Evolutionary conservation across 805 yeast species (phyloP).

Genomic region (Teunomyces gatunensis): DNA sequence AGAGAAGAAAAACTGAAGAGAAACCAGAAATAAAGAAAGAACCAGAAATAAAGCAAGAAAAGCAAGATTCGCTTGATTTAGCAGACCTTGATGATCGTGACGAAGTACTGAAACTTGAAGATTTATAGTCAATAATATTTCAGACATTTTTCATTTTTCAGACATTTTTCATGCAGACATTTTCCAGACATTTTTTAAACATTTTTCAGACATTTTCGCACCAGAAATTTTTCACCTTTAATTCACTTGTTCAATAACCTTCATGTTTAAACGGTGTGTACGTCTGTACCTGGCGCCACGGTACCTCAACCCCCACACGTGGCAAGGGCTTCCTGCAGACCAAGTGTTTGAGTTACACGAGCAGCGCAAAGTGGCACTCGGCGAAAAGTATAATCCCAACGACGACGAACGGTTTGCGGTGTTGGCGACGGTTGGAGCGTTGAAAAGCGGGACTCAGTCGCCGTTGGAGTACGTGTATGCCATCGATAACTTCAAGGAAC

Average conservation of each 20-base stretch:
- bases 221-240: neutral
- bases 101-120: conserved; percentile 1
- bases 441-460: conserved; percentile 27
- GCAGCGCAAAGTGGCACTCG: conserved; percentile 54
- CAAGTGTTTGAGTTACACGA: conserved; percentile 59
- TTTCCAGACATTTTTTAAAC: neutral
- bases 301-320: conserved; percentile 61
- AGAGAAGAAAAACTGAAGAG: neutral
- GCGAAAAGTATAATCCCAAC: conserved; percentile 47
- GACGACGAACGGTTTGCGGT: conserved; percentile 71
- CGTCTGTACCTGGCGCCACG: conserved; percentile 4
- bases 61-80: neutral
- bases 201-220: neutral
- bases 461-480: conserved; percentile 39
- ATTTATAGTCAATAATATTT: neutral
- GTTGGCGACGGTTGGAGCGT: conserved; percentile 39
- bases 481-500: conserved; percentile 42
- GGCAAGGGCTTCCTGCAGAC: conserved; percentile 69
- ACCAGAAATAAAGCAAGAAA: no score
- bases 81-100: neutral
- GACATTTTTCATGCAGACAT: neutral
- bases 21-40: no score
- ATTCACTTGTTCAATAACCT: no score
- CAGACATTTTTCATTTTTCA: no score
- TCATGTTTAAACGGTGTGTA: neutral